Conservation (phyloP, 2,329 filamentous ascomycete species). For the Nigrospora sphaerica region DNA sequence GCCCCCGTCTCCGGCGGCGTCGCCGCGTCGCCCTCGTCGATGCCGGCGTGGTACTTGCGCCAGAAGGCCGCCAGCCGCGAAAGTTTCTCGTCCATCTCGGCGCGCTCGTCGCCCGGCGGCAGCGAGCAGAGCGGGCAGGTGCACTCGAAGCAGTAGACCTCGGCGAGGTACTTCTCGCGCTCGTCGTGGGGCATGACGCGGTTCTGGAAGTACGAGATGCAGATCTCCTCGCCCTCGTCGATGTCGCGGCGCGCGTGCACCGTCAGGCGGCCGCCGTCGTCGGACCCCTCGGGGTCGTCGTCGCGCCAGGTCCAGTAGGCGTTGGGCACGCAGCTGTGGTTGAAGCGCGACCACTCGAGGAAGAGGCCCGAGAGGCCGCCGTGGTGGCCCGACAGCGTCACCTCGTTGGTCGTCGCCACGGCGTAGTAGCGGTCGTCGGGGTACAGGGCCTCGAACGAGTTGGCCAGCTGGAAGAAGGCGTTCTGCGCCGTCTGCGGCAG, state of each 20-base stretch:
- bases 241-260: neutral
- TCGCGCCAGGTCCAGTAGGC: constrained; percentile 1
- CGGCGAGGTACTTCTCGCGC: neutral
- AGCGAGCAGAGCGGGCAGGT: neutral
- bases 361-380: neutral
- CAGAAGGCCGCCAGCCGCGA: neutral
- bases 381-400: neutral
- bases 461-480: neutral
- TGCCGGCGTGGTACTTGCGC: neutral
- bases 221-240: neutral
- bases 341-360: neutral
- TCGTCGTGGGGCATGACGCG: constrained; percentile 1
- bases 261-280: neutral
- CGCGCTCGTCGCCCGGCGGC: neutral
- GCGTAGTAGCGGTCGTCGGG: neutral
- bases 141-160: constrained; percentile 1
- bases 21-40: neutral
- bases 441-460: neutral
- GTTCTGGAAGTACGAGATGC: constrained; percentile 1
- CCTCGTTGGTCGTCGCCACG: constrained; percentile 2
- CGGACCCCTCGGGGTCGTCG: neutral
- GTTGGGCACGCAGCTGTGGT: neutral
- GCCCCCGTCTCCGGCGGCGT: neutral
- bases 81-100: neutral
- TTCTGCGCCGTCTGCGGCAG: neutral